Percentiles rank a stretch among this genome's conserved stretches.
Conservation (phyloP, 176 grass and related monocot species). For the Raddia distichophylla region DNA sequence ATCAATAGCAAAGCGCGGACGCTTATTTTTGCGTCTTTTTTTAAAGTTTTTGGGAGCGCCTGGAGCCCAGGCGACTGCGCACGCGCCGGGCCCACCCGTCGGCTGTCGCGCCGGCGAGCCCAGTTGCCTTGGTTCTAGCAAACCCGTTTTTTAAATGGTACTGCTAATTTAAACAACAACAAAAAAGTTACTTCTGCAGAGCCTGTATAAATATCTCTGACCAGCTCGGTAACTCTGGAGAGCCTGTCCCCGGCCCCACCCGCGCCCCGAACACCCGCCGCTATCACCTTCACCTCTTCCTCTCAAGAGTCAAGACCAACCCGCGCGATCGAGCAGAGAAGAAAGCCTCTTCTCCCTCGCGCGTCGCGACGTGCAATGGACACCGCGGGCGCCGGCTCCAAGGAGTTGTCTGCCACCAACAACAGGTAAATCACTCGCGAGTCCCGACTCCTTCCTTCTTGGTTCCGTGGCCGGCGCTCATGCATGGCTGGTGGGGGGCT, state of each 20-base stretch:
- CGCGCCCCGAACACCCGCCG: background rate
- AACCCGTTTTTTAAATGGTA: no score
- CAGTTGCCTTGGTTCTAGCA: no score
- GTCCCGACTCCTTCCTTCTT: background rate
- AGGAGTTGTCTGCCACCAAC: slow-evolving; percentile 26
- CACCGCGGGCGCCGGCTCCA: slow-evolving; percentile 37
- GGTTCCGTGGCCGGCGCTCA: background rate
- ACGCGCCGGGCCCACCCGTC: no score
- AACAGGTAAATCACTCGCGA: slow-evolving; percentile 12
- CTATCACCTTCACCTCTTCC: background rate
- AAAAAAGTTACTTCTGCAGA: background rate
- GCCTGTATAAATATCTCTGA: slow-evolving; percentile 9
- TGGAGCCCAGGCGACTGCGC: no score
- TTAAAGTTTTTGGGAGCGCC: no score
- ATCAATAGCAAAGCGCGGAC: no score
- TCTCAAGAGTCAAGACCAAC: background rate
- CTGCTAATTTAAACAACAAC: no score
- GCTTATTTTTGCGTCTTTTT: no score
- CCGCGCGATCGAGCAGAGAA: slow-evolving; percentile 7
- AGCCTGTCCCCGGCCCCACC: background rate
- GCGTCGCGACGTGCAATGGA: slow-evolving; percentile 8
- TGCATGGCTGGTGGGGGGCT: slow-evolving; percentile 16
- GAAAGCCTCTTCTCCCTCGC: background rate
- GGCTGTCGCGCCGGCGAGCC: no score
- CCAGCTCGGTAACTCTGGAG: no score